Evolutionary conservation across 176 grass and related monocot species (phyloP).

Genomic region (Zoysia japonica): DNA sequence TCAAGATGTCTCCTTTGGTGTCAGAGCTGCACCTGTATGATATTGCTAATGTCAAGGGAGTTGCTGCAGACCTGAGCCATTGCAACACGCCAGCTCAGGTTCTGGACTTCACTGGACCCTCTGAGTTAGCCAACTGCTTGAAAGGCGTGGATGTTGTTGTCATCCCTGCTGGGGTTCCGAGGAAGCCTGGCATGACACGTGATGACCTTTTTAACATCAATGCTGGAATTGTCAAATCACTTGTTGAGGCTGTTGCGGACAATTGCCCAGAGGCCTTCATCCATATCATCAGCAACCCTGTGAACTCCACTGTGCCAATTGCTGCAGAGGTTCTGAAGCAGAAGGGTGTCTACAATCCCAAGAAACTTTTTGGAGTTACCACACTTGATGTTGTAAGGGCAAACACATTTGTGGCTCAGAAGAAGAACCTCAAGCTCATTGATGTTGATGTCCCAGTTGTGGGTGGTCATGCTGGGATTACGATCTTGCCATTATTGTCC

Average conservation of each 20-base stretch:
- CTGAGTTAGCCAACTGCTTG: conserved; percentile 65
- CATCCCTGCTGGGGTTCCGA: conserved; percentile 78
- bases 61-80: conserved; percentile 83
- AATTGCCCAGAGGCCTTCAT: conserved; percentile 75
- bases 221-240: conserved; percentile 68
- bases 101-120: conserved; percentile 63
- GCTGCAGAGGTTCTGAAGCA: conserved; percentile 81
- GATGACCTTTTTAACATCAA: conserved; percentile 92
- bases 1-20: conserved; percentile 88
- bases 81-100: conserved; percentile 85
- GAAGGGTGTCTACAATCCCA: conserved; percentile 80
- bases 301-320: conserved; percentile 80
- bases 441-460: conserved; percentile 85
- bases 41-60: conserved; percentile 93
- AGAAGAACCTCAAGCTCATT: conserved; percentile 71
- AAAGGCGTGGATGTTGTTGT: conserved; percentile 79
- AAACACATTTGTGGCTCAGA: conserved; percentile 78
- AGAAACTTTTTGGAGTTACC: conserved; percentile 74
- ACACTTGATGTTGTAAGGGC: conserved; percentile 82
- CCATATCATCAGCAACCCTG: conserved; percentile 90
- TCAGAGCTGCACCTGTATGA: conserved; percentile 70
- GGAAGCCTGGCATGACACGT: conserved; percentile 89
- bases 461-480: conserved; percentile 84
- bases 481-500: conserved; percentile 69
- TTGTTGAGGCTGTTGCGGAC: conserved; percentile 79